A percentile compares a stretch with the other conserved stretches of the same genome.
Evolutionary conservation across 1,139 yeast species (phyloP).

Genomic region (Schizosaccharomyces versatilis): DNA sequence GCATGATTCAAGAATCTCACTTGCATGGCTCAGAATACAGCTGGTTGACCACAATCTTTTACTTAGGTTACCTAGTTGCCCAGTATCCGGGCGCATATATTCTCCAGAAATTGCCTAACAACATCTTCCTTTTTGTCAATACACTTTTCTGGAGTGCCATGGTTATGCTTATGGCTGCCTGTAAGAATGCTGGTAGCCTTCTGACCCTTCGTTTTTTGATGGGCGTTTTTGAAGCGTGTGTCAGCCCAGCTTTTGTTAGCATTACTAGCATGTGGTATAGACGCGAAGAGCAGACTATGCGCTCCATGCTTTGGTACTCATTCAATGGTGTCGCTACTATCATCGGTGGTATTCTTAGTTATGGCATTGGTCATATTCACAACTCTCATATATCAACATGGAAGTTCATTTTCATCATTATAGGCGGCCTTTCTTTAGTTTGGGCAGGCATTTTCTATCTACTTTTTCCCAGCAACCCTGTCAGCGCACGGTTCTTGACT

Average conservation of each 20-base stretch:
- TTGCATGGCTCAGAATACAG: constrained; percentile 23
- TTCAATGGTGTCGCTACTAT: constrained; percentile 26
- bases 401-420: constrained; percentile 27
- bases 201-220: constrained; percentile 24
- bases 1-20: constrained; percentile 24
- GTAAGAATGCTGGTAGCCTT: constrained; percentile 24
- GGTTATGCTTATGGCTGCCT: constrained; percentile 28
- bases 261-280: constrained; percentile 36
- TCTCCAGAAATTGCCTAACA: constrained; percentile 31
- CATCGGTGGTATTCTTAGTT: constrained; percentile 17
- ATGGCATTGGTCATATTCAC: constrained; percentile 19
- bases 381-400: constrained; percentile 23
- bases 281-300: constrained; percentile 29
- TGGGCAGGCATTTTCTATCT: constrained; percentile 29
- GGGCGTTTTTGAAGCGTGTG: constrained; percentile 35
- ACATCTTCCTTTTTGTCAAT: constrained; percentile 27
- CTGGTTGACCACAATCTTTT: constrained; percentile 39
- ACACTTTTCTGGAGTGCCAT: constrained; percentile 31
- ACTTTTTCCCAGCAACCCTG: constrained; percentile 32
- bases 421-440: constrained; percentile 25
- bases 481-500: constrained; percentile 27
- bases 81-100: constrained; percentile 32
- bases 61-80: constrained; percentile 30
- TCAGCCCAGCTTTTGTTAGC: constrained; percentile 32
- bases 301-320: constrained; percentile 26